Percentiles rank a stretch among this genome's conserved stretches.
These are phyloP conservation scores for Zygoascus bituminiphila DNA, from an alignment of 805 yeast species.

Conservation along the genomic window DNA sequence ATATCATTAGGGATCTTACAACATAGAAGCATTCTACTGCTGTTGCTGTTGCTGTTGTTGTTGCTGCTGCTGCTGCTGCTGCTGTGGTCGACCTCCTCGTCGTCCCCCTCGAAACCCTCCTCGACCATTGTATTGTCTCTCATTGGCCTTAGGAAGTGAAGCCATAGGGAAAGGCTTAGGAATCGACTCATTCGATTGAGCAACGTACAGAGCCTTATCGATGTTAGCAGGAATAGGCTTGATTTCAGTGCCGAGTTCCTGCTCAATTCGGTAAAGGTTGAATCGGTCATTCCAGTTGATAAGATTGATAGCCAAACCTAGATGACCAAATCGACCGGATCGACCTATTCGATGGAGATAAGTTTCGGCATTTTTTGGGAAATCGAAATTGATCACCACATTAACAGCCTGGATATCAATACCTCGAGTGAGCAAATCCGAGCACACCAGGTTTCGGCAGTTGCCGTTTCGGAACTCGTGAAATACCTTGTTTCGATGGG, in stretches of 20 bases:
- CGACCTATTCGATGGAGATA: conserved; percentile 98
- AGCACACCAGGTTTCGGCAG: conserved; percentile 93
- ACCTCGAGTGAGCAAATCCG: conserved; percentile 95
- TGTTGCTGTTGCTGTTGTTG: conserved; percentile 13
- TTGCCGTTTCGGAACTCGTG: conserved; percentile 98
- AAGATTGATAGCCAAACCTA: conserved; percentile 93
- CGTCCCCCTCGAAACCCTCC: conserved; percentile 4
- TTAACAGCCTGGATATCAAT: conserved; percentile 98
- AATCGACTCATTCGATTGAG: conserved; percentile 47
- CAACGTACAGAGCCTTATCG: conserved; percentile 83
- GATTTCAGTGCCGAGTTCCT: conserved; percentile 94
- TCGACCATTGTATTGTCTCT: conserved; percentile 5
- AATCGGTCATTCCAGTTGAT: conserved; percentile 96
- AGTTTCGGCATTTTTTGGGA: conserved; percentile 97
- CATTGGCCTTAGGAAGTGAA: conserved; percentile 21
- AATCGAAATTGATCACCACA: conserved; percentile 95
- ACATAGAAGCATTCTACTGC: too few relatives aligned
- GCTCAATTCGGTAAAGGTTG: conserved; percentile 88
- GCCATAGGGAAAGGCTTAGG: conserved; percentile 88
- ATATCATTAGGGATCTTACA: too few relatives aligned
- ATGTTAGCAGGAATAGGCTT: conserved; percentile 93
- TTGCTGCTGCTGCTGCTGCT: conserved; percentile 7
- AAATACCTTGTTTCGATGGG: conserved; percentile 94
- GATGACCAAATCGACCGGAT: conserved; percentile 97
- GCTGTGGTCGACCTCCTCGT: conserved; percentile 2